Conservation (phyloP, 257 asterid species). For the Nicotiana tomentosiformis region DNA sequence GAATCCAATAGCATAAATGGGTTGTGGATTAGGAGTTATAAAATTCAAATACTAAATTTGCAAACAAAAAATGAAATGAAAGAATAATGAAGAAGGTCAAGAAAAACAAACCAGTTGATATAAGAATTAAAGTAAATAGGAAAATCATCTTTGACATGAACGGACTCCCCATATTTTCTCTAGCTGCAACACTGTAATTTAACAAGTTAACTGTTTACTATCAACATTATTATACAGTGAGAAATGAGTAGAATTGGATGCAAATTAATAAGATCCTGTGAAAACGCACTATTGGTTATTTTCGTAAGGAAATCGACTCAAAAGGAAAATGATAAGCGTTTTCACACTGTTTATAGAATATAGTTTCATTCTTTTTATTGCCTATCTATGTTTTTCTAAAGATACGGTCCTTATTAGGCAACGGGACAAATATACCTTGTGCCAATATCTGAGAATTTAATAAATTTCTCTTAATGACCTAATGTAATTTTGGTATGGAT, state of each 20-base stretch:
- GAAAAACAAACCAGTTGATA: neutral
- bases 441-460: no score
- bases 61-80: neutral
- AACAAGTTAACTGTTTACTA: neutral
- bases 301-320: no score
- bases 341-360: neutral
- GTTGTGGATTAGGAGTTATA: no score
- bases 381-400: no score
- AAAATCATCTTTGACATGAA: neutral
- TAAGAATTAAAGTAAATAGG: neutral
- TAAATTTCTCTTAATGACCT: no score
- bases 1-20: no score
- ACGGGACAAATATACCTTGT: no score
- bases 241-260: neutral
- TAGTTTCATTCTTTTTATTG: no score
- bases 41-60: no score
- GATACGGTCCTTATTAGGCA: no score
- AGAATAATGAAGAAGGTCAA: neutral
- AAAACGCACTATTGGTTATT: neutral
- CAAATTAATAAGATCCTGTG: neutral
- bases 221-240: neutral
- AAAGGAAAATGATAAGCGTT: neutral
- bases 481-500: no score
- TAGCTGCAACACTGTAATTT: neutral
- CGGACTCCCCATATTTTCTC: neutral